Base-by-base conservation (phyloP, 768 basidiomycete species). In the Imleria badia region DNA sequence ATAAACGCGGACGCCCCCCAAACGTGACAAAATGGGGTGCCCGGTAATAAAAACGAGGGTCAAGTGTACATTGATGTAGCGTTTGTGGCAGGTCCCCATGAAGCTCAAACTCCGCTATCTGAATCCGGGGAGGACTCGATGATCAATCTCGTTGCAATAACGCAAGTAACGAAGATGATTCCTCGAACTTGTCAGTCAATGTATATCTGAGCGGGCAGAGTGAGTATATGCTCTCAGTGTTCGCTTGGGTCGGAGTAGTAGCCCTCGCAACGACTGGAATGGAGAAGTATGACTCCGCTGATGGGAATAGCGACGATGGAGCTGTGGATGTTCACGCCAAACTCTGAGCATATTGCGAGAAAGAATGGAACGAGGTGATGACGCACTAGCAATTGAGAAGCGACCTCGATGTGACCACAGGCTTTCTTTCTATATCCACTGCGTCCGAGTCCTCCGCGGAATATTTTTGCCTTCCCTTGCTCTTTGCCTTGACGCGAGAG, bases 341-440 rank as follows among this genome's bases (percentile, higher is more conserved):
- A 55, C 85, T 85, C 65, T 89, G 85, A n/a, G 81, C 79, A 59
- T 82, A 87, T 41, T 86, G 84, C 5, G 83, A 78, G 55, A 81
- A 79, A 4, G 85, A 84, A 42, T 83, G 8, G 86, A 87, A 53
- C 87, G 80, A 46, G 89, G 87, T 6, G 87, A 89, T 26, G 83
- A 80, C 42, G 78, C 80, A 66, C 82, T 83, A 29, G 78, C 74
- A 14, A 84, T 81, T 11, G 84, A 83, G 75, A 51, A 91, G 76
- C 12, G 84, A 84, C 0, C 90, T 91, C 59, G 91, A 74, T 10
- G 90, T 88, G 26, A 85, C 87, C 8, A 89, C 90, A 38, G 89
- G 90, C 68, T 91, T 87, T 81, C 91, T 87, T 68, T 90, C 89
- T 45, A 86, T 76, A 61, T 85, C 86, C 42, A 59, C 60, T 17